A percentile compares a stretch with the other conserved stretches of the same genome.
These are phyloP conservation scores for Globisporangium echinulatum DNA, from an alignment of 352 stramenopile species.

Conservation along the genomic window DNA sequence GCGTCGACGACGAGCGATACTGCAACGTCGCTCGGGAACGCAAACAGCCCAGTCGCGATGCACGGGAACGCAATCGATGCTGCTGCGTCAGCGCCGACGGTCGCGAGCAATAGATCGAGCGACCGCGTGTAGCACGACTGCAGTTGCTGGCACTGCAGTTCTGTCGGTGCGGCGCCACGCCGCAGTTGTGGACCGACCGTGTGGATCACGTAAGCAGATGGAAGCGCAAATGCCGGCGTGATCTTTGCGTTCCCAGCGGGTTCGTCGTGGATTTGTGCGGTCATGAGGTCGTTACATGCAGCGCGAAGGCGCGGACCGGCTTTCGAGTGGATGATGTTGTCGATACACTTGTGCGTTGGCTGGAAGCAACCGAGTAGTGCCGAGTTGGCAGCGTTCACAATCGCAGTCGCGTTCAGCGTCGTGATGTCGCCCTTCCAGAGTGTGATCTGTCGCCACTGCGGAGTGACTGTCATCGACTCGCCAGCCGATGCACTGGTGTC, in stretches of 20 bases:
- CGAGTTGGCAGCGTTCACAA: constrained; percentile 66
- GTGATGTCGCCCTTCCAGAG: constrained; percentile 73
- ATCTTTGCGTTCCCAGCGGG: constrained; percentile 44
- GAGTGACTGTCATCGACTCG: neutral
- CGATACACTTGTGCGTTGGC: constrained; percentile 60
- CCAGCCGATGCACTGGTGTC: neutral
- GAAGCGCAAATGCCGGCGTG: constrained; percentile 45
- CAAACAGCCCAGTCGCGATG: constrained; percentile 65
- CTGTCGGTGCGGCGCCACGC: constrained; percentile 18
- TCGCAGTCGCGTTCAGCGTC: constrained; percentile 43
- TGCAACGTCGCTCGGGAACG: constrained; percentile 49
- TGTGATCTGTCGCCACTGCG: constrained; percentile 26
- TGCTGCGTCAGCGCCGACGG: constrained; percentile 3
- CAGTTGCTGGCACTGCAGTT: constrained; percentile 22
- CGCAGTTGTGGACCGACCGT: constrained; percentile 52
- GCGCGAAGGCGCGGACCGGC: constrained; percentile 46
- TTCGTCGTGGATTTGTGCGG: constrained; percentile 28
- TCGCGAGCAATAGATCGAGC: constrained; percentile 38
- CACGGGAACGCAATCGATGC: constrained; percentile 46
- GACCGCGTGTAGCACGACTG: constrained; percentile 45
- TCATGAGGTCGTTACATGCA: constrained; percentile 47
- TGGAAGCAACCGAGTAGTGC: constrained; percentile 65
- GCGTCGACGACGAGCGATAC: constrained; percentile 35
- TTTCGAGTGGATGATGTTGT: constrained; percentile 70
- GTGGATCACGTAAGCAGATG: constrained; percentile 48